Evolutionary conservation across 352 stramenopile species (phyloP).

Genomic region (Lagenidium giganteum): DNA sequence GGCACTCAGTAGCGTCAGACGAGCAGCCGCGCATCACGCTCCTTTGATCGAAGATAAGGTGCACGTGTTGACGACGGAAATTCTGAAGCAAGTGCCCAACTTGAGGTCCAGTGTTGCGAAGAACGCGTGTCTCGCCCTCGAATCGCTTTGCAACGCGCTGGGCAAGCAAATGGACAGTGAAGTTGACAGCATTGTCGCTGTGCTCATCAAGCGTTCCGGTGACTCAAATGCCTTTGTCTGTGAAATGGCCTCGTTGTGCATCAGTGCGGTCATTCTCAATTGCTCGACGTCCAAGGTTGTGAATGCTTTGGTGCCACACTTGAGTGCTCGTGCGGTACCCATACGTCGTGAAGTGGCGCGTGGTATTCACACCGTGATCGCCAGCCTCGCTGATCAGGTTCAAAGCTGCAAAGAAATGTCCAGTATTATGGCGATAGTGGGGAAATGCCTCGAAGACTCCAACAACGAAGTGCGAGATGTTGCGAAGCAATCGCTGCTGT

Average conservation of each 20-base stretch:
- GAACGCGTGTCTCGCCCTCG: slow-evolving; percentile 67
- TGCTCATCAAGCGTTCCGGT: slow-evolving; percentile 57
- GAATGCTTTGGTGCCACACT: slow-evolving; percentile 28
- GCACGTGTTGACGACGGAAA: slow-evolving; percentile 35
- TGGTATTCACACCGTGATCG: slow-evolving; percentile 42
- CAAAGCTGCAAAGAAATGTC: slow-evolving; percentile 32
- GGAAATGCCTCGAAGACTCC: slow-evolving; percentile 66
- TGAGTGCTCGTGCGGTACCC: slow-evolving; percentile 36
- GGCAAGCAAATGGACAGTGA: slow-evolving; percentile 48
- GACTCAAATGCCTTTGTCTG: slow-evolving; percentile 79
- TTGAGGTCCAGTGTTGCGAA: slow-evolving; percentile 70
- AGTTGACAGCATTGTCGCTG: slow-evolving; percentile 46
- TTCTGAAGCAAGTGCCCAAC: slow-evolving; percentile 61
- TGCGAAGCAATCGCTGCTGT: slow-evolving; percentile 56
- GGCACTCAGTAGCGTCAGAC: slow-evolving; percentile 45
- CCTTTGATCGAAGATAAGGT: slow-evolving; percentile 37
- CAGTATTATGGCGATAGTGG: slow-evolving; percentile 35
- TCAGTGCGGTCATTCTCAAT: slow-evolving; percentile 44
- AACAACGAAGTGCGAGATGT: slow-evolving; percentile 71
- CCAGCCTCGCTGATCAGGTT: slow-evolving; percentile 27
- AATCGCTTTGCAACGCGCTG: slow-evolving; percentile 45
- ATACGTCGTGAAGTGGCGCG: slow-evolving; percentile 62
- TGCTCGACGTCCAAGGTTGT: slow-evolving; percentile 51
- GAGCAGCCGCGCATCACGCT: slow-evolving; percentile 47
- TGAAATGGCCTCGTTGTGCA: slow-evolving; percentile 38